A percentile compares a stretch with the other conserved stretches of the same genome.
These are phyloP conservation scores for Acorus gramineus DNA, from an alignment of 106 monocot species.

Conservation along the genomic window DNA sequence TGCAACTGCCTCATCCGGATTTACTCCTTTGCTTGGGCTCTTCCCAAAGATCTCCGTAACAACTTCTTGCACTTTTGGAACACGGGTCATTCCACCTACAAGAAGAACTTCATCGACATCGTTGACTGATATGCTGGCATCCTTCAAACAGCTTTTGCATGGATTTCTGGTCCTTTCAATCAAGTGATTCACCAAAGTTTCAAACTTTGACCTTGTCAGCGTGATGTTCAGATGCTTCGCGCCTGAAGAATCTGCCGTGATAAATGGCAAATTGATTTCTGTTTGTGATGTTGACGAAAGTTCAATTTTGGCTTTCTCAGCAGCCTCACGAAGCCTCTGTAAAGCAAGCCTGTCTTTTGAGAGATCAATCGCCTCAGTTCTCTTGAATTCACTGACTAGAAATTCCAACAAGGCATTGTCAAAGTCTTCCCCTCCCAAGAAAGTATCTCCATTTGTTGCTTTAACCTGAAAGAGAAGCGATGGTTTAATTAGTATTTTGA, in stretches of 20 bases:
- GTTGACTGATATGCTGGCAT: conserved; percentile 35
- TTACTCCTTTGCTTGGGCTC: conserved; percentile 14
- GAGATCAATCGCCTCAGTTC: conserved; percentile 36
- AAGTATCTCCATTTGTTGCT: conserved; percentile 43
- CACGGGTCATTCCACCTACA: conserved; percentile 60
- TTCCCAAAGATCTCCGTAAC: conserved; percentile 15
- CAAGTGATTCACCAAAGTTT: conserved; percentile 29
- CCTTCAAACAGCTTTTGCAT: conserved; percentile 50
- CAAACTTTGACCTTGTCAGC: conserved; percentile 51
- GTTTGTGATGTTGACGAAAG: conserved; percentile 37
- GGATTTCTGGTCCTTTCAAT: conserved; percentile 39
- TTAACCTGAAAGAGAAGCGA: conserved; percentile 20
- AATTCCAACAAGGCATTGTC: conserved; percentile 29
- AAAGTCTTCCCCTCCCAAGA: conserved; percentile 40
- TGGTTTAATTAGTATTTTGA: neutral
- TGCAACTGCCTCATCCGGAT: conserved; percentile 19
- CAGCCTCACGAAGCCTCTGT: conserved; percentile 34
- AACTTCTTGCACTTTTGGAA: conserved; percentile 34
- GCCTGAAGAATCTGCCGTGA: conserved; percentile 43
- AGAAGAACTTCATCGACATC: conserved; percentile 62
- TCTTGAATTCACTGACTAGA: conserved; percentile 33
- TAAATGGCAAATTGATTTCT: conserved; percentile 45
- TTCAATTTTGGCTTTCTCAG: conserved; percentile 45
- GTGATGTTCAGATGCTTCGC: conserved; percentile 49
- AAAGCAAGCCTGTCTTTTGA: conserved; percentile 23